Base-by-base conservation (phyloP, 805 yeast genomes). In the Kuraishia borneana region DNA sequence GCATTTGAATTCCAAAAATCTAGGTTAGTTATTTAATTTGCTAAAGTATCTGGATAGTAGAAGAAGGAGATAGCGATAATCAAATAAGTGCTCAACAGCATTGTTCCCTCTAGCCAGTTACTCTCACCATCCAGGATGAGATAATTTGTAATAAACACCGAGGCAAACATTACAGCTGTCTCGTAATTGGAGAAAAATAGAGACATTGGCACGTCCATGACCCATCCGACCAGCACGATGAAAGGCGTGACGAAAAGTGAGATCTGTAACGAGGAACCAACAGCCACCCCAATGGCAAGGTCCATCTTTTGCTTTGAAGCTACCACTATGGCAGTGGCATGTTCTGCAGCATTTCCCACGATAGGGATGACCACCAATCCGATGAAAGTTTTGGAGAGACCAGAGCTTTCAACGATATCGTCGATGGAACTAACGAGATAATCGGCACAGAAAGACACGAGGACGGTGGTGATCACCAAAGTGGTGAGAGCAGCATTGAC, bases 291-390 rank as follows among this genome's bases (percentile, higher is more conserved):
- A 45, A 92, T 72, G 10, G 98, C 96, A 39, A 92, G 70, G 55
- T 92, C 97, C 96, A 92, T 92, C 61, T 92, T 92, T 58, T 92
- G 84, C 60, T 87, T 87, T 70, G 77, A 74, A 17, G 98, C 97
- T 32, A 92, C 97, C 41, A 85, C 71, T 25, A 92, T 81, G 3
- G 97, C 95, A 14, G 98, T 92, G 34, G 85, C 97, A 57, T 92
- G 98, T 58, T 92, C 98, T 9, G 97, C 97, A 3, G 98, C 98
- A 50, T 92, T 92, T 37, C 97, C 98, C 19, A 92, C 97, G 42
- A 92, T 89, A 27, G 98, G 98, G 41, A 92, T 80, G 31, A 92
- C 75, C 45, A 92, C 80, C 44, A 92, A 66, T 54, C 97, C 97
- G 48, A 92, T 85, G 48, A 92, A 92, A 0, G 97, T 87, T 69